phyloP scores from a whole-genome alignment of 768 basidiomycete genomes.

The Boletellus emodensis region DNA sequence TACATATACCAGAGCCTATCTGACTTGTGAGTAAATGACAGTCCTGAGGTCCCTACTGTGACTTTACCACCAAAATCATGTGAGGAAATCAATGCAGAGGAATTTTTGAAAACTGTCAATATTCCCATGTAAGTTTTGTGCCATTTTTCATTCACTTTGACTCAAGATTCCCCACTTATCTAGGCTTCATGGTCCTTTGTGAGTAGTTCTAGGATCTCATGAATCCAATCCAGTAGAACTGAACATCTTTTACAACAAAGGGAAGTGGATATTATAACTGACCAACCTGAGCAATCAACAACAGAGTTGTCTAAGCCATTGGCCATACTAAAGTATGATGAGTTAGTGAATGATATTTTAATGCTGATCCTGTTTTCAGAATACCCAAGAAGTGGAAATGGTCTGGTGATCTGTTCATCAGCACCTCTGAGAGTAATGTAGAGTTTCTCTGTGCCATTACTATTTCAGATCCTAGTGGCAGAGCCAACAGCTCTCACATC shows the following conservation, averaged over 20 bases:
- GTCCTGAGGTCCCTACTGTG: slow-evolving; percentile 3
- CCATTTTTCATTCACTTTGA: neutral
- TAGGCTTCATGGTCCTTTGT: slow-evolving; percentile 28
- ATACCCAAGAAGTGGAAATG: slow-evolving; percentile 63
- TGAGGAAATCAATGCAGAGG: slow-evolving; percentile 21
- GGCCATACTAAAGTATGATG: slow-evolving; percentile 26
- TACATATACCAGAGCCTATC: neutral
- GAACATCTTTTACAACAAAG: slow-evolving; percentile 9
- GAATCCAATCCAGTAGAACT: neutral
- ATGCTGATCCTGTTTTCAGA: slow-evolving; percentile 30
- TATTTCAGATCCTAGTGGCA: slow-evolving; percentile 44
- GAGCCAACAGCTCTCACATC: slow-evolving; percentile 44
- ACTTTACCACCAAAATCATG: slow-evolving; percentile 18
- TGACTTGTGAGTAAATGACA: neutral
- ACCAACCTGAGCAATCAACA: slow-evolving; percentile 3
- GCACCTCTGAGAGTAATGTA: slow-evolving; percentile 31
- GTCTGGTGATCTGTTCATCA: slow-evolving; percentile 52
- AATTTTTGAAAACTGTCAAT: slow-evolving; percentile 23
- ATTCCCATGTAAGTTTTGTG: slow-evolving; percentile 23
- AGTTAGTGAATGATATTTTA: neutral
- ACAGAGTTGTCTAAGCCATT: slow-evolving; percentile 12
- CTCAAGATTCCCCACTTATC: neutral
- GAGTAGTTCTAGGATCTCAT: slow-evolving; percentile 1
- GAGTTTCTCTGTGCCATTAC: slow-evolving; percentile 48
- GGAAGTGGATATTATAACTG: slow-evolving; percentile 7